Evolutionary conservation across 345 rosid species (phyloP).

Genomic region (Hypericum androsaemum): DNA sequence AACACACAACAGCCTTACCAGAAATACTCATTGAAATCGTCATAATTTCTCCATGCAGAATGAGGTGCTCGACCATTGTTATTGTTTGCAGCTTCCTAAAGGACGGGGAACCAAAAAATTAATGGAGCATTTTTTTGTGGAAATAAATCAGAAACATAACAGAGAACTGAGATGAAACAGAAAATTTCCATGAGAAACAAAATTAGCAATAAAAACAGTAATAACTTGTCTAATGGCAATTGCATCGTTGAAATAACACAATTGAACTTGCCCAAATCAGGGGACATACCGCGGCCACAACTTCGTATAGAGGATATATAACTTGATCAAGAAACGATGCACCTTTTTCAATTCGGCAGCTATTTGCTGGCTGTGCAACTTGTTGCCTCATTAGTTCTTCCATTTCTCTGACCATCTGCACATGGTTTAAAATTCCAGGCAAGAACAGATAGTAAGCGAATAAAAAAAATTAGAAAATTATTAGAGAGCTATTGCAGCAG

Average conservation of each 20-base stretch:
- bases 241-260: no score
- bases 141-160: no score
- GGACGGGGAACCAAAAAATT: no score
- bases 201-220: no score
- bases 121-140: no score
- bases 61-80: constrained; percentile 89
- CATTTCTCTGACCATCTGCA: constrained; percentile 94
- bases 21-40: constrained; percentile 89
- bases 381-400: constrained; percentile 65
- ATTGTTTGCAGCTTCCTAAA: constrained; percentile 86
- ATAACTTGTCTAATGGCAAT: no score
- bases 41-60: constrained; percentile 98
- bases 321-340: constrained; percentile 76
- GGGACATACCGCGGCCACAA: constrained; percentile 68
- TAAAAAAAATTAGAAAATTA: no score
- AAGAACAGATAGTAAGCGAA: background rate
- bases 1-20: constrained; percentile 39
- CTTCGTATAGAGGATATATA: constrained; percentile 72
- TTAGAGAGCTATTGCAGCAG: no score
- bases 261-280: background rate
- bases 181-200: no score
- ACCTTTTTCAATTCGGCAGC: constrained; percentile 54
- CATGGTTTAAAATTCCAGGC: constrained; percentile 1
- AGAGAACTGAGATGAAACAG: no score
- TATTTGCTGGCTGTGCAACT: constrained; percentile 65